Conservation (phyloP, 1,284 basidiomycete species). For the Entoloma clypeatum region DNA sequence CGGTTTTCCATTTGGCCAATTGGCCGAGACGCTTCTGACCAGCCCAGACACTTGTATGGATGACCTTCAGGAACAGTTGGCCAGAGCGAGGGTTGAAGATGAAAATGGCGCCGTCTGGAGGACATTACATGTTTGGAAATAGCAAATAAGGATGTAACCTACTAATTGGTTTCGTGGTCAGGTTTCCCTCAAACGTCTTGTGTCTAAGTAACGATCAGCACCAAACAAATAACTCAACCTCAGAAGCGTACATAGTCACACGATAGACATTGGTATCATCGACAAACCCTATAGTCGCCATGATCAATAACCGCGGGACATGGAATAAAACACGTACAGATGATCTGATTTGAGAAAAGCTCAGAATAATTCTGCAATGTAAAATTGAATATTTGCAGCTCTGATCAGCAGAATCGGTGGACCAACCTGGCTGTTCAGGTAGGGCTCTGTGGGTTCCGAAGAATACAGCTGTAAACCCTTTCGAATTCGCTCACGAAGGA, state of each 20-base stretch:
- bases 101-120: slow-evolving; percentile 91
- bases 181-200: slow-evolving; percentile 99
- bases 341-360: slow-evolving; percentile 99
- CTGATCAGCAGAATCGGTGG: not conserved
- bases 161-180: slow-evolving; percentile 99
- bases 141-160: slow-evolving; percentile 23
- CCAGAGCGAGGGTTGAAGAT: slow-evolving; percentile 99
- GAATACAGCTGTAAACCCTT: slow-evolving; percentile 99
- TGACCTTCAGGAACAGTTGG: slow-evolving; percentile 98
- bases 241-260: slow-evolving; percentile 77
- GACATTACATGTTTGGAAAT: not conserved
- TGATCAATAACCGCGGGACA: slow-evolving; percentile 4
- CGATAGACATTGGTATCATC: slow-evolving; percentile 99
- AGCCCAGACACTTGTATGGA: slow-evolving; percentile 99
- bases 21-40: slow-evolving; percentile 99
- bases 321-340: slow-evolving; percentile 59
- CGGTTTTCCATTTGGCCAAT: slow-evolving; percentile 99
- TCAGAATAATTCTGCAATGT: slow-evolving; percentile 83
- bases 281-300: slow-evolving; percentile 72
- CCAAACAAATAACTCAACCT: slow-evolving; percentile 6
- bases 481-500: slow-evolving; percentile 96
- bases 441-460: slow-evolving; percentile 98
- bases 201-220: slow-evolving; percentile 47
- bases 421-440: slow-evolving; percentile 84
- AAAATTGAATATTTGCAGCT: slow-evolving; percentile 16